phyloP scores from a whole-genome alignment of 495 filamentous ascomycete species.

The Penicillium crystallinum region DNA sequence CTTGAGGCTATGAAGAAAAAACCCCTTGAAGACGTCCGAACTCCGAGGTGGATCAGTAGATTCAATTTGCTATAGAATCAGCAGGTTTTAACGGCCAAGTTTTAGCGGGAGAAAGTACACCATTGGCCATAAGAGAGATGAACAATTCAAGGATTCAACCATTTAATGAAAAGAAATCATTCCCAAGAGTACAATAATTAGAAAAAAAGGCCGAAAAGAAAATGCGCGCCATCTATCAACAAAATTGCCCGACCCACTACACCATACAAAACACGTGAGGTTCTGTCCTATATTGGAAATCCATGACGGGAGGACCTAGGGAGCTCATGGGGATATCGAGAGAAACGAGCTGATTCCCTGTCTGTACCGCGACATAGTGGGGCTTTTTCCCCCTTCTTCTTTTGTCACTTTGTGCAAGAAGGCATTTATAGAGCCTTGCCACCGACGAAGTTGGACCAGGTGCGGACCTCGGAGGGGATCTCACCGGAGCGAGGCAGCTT shows the following conservation, averaged over 20 bases:
- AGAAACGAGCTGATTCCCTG: background rate
- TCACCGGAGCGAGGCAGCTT: constrained; percentile 79
- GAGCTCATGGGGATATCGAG: constrained; percentile 1
- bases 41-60: too few relatives aligned
- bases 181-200: constrained; percentile 6
- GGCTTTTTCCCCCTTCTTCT: constrained; percentile 20
- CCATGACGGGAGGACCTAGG: constrained; percentile 4
- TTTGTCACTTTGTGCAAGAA: constrained; percentile 16
- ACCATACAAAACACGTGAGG: constrained; percentile 12
- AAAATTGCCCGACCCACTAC: constrained; percentile 26
- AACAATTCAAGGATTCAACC: constrained; percentile 1
- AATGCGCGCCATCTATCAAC: constrained; percentile 34
- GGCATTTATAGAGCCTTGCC: constrained; percentile 74
- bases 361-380: constrained; percentile 1
- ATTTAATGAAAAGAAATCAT: constrained; percentile 3
- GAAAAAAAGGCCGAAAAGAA: constrained; percentile 7
- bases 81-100: too few relatives aligned
- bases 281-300: background rate
- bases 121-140: constrained; percentile 13
- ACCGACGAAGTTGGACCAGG: constrained; percentile 92
- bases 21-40: too few relatives aligned
- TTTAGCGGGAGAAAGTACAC: background rate
- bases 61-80: too few relatives aligned
- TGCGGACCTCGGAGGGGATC: constrained; percentile 84
- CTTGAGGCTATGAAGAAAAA: too few relatives aligned